Evolutionary conservation across 2,329 filamentous ascomycete species (phyloP).

Genomic region (Thielaviopsis punctulata): DNA sequence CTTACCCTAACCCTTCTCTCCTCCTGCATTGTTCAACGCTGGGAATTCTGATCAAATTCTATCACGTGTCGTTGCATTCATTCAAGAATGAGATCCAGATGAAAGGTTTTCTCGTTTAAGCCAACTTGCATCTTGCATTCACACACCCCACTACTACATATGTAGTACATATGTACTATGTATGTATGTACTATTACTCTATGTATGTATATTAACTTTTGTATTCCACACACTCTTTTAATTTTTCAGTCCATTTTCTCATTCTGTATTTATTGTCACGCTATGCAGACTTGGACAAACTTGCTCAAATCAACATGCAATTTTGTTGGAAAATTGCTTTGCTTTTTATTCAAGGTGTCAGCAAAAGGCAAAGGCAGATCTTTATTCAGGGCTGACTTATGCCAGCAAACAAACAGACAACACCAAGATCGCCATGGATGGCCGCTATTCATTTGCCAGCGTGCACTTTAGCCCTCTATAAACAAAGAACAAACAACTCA

Average conservation of each 20-base stretch:
- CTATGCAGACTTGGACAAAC: too few species aligned
- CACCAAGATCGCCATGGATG: background rate
- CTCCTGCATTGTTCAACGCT: too few species aligned
- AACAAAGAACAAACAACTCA: background rate
- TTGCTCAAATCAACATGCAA: too few species aligned
- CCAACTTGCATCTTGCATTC: background rate
- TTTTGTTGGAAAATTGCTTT: too few species aligned
- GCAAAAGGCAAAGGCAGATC: background rate
- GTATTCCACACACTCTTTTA: background rate
- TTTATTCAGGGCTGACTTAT: background rate
- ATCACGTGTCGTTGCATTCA: background rate
- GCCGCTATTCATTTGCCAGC: background rate
- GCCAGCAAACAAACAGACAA: background rate
- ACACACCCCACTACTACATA: background rate
- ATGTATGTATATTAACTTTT: too few species aligned
- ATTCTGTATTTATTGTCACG: background rate
- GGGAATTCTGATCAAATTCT: background rate
- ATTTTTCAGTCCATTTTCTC: background rate
- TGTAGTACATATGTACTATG: too few species aligned
- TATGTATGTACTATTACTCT: too few species aligned
- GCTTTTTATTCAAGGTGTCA: too few species aligned
- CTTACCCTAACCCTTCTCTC: background rate
- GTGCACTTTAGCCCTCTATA: background rate
- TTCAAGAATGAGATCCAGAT: background rate
- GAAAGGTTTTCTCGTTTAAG: background rate